Base-by-base conservation (phyloP, 495 filamentous ascomycete species). In the Cryomyces minteri region DNA sequence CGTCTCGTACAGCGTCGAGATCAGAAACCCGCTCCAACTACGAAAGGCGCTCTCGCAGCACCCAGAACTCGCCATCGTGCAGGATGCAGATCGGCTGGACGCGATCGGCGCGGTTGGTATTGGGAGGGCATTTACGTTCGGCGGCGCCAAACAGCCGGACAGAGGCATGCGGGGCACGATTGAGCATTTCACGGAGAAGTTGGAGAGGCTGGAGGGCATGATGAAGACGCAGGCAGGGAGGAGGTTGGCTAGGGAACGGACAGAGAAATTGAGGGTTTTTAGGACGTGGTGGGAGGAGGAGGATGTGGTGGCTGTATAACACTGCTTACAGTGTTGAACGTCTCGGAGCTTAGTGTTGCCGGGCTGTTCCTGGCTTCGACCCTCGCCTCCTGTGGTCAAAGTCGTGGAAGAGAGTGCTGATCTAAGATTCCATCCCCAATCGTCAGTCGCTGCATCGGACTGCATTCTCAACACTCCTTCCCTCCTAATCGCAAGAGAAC, bases 41-140 rank as follows among this genome's bases (percentile, higher is more conserved):
- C 59, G 60, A 1, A 51, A 53, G 0, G 58, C 84, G 5, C 62
- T 90, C 9, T 51, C 57, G 5, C 44, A 66, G 32, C 64, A 80
- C 55, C 82, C 78, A 0, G 87, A 94, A 61, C 64, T 94, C 5
- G 84, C 70, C 0, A 71, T 92, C 39, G 86, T 94, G 9, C 88
- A 94, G 60, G 87, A 94, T 61, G 88, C 87, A 2, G 88, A 94
- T 63, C 69, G 87, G 6, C 64, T 94, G 36, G 87, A 94, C 68
- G 85, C 88, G 4, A 73, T 94, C 51, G 88, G 88, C 2, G 84
- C 83, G 0, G 69, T 94, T 41, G 87, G 86, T 4, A 74, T 94
- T 44, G 88, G 72, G 3, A 59, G 88, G 37, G 70, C 73, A 39
- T 93, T 94, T 60, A 79, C 82, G 3, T 93, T 74, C 57, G 70